Evolutionary conservation across 2,329 filamentous ascomycete species (phyloP).

Genomic region (Nothophoma quercina): DNA sequence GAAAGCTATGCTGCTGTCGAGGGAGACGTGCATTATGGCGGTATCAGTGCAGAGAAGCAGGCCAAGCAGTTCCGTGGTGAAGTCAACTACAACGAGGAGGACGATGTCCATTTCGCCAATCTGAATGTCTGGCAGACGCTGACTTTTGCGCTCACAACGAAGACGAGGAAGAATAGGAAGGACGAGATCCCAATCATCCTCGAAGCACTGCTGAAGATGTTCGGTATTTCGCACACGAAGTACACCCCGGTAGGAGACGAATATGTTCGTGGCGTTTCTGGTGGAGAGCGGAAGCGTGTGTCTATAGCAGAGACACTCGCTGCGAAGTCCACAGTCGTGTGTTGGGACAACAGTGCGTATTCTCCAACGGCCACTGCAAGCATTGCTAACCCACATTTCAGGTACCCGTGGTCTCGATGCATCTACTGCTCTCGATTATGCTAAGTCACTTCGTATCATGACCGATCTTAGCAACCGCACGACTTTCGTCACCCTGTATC

Average conservation of each 20-base stretch:
- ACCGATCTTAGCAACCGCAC: slow-evolving; percentile 78
- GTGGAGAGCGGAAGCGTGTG: slow-evolving; percentile 79
- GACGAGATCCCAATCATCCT: slow-evolving; percentile 73
- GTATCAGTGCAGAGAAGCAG: slow-evolving; percentile 72
- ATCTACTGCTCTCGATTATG: slow-evolving; percentile 80
- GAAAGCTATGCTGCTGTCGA: slow-evolving; percentile 70
- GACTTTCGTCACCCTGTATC: slow-evolving; percentile 75
- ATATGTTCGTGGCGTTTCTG: slow-evolving; percentile 75
- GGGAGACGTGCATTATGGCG: slow-evolving; percentile 76
- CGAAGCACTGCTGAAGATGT: slow-evolving; percentile 76
- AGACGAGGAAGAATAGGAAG: slow-evolving; percentile 72
- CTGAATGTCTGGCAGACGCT: slow-evolving; percentile 82
- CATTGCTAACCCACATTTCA: too few relatives aligned
- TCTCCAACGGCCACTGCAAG: too few relatives aligned
- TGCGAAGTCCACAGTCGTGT: slow-evolving; percentile 65
- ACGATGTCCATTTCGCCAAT: slow-evolving; percentile 76
- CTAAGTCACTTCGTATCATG: slow-evolving; percentile 78
- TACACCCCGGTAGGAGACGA: slow-evolving; percentile 80
- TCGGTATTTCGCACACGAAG: slow-evolving; percentile 78
- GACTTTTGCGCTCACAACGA: slow-evolving; percentile 76
- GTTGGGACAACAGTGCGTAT: slow-evolving; percentile 74
- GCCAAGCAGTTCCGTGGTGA: slow-evolving; percentile 75
- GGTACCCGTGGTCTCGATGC: slow-evolving; percentile 81
- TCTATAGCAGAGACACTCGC: slow-evolving; percentile 78
- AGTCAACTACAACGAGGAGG: slow-evolving; percentile 80